Evolutionary conservation across 2,329 filamentous ascomycete species (phyloP).

Genomic region (Colletotrichum tanaceti): DNA sequence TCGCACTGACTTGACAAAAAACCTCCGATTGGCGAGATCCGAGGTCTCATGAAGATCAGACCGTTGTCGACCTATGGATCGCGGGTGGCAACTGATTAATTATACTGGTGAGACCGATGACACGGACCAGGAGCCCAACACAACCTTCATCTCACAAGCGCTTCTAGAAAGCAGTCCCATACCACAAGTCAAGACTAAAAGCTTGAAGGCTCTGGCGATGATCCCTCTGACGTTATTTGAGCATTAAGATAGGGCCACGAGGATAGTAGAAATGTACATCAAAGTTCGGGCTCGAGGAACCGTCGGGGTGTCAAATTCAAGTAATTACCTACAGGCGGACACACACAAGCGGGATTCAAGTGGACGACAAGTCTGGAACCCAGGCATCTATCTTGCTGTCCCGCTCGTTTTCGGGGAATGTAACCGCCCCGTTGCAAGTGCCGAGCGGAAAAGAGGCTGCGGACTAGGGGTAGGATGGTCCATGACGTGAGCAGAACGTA

Average conservation of each 20-base stretch:
- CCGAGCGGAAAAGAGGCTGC: background rate
- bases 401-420: background rate
- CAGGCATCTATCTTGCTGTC: background rate
- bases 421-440: background rate
- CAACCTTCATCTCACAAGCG: too few species aligned
- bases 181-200: too few species aligned
- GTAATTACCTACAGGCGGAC: too few species aligned
- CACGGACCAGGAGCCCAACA: background rate
- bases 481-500: background rate
- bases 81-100: background rate
- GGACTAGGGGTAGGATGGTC: background rate
- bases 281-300: background rate
- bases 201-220: too few species aligned
- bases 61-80: background rate
- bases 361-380: too few species aligned
- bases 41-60: background rate
- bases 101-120: conserved; percentile 12
- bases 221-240: too few species aligned
- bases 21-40: rapidly evolving
- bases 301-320: too few species aligned
- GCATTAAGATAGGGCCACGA: background rate
- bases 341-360: background rate
- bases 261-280: background rate
- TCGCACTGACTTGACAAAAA: background rate
- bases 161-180: too few species aligned